Base-by-base conservation (phyloP, 768 basidiomycete genomes). In the Tylopilus subfusipes region DNA sequence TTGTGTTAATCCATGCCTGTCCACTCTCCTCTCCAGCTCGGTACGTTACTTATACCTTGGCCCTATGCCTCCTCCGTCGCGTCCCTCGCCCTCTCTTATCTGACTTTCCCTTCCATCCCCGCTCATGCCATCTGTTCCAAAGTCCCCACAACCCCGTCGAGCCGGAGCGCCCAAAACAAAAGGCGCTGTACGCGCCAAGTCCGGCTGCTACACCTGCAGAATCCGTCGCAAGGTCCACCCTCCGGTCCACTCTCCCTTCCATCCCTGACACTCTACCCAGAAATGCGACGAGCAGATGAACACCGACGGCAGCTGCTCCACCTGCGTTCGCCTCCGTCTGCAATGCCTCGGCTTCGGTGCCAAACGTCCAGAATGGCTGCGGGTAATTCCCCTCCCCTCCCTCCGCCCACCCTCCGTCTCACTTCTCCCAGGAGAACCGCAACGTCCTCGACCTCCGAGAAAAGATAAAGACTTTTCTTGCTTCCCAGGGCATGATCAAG, bases 151-250 rank as follows among this genome's bases (percentile, higher is more conserved):
- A 66, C 70, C 33, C 34, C 73, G 54, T 75, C 73, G 75, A 60
- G 58, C 73, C 69, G 81, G 81, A 63, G 75, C 80, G 68, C 79
- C 84, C 58, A 90, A 90, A 69, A 78, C 82, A 57, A 92, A 90
- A 78, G 89, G 86, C 68, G 85, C 87, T 52, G 82, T 86, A 27
- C 85, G 90, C 67, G 90, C 89, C 52, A 92, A 92, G 80, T 87
- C 88, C 50, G 90, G 90, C 60, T 93, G 90, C 70, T 92, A 90
- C 74, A 92, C 90, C 53, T 92, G 90, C 75, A 81, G 90, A 64
- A 89, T 92, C 38, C 82, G 90, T 61, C 79, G 90, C 64, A 91
- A 92, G 87, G 90, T 89, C 47, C 39, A 71, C 70, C 60, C 33
- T 48, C 54, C 42, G 51, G 38, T 14, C 50, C 33, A 9, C 29